Evolutionary conservation across 176 grass and related monocot species (phyloP).

Genomic region (Raddia distichophylla): DNA sequence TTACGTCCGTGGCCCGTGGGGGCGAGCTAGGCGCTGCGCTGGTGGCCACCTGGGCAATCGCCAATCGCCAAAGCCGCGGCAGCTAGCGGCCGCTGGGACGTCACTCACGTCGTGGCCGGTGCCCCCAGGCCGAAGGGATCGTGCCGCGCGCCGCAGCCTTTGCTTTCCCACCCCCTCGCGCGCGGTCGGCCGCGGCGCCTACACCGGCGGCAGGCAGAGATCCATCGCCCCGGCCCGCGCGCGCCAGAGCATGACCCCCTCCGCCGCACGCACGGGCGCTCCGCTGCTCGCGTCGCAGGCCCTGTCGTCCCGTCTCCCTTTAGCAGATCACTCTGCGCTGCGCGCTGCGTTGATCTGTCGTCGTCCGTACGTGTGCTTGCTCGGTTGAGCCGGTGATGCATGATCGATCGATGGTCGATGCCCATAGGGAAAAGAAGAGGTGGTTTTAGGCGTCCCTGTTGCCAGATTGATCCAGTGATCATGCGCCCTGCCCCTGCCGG

Average conservation of each 20-base stretch:
- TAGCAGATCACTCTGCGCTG: background rate
- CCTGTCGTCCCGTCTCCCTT: background rate
- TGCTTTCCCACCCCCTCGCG: constrained; percentile 11
- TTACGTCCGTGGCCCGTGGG: too few relatives aligned
- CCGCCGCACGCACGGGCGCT: background rate
- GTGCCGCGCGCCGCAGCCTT: constrained; percentile 6
- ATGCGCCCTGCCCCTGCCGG: background rate
- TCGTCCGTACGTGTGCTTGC: background rate
- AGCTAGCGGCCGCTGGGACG: too few relatives aligned
- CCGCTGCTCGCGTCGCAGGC: background rate
- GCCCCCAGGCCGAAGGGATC: constrained; percentile 1
- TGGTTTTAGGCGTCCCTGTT: constrained; percentile 37
- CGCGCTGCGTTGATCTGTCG: background rate
- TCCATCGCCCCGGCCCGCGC: background rate
- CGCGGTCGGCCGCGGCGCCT: constrained; percentile 46
- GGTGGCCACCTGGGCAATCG: too few relatives aligned
- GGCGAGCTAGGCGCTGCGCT: too few relatives aligned
- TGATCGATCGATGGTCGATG: too few relatives aligned
- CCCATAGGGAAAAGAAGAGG: background rate
- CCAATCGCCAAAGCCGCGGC: too few relatives aligned
- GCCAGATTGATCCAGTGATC: constrained; percentile 39
- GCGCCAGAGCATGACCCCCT: constrained; percentile 14
- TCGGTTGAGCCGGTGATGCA: too few relatives aligned
- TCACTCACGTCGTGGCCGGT: too few relatives aligned
- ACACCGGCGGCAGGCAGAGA: constrained; percentile 33